Conservation (phyloP, 1,284 basidiomycete species). For the Pseudozyma sp. region DNA sequence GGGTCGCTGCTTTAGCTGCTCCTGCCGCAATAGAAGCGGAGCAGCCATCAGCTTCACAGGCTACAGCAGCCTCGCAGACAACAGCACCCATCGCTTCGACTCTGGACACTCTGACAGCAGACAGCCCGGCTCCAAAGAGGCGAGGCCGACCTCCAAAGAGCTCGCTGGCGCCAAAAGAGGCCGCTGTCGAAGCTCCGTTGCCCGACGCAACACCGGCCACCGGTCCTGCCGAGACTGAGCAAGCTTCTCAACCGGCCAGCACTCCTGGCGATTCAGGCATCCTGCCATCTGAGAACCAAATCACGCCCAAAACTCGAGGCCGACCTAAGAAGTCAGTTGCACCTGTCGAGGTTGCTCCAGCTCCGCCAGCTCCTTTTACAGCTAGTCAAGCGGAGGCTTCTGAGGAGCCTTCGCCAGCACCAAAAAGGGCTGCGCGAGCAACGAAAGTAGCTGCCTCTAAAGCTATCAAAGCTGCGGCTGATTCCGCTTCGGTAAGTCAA, state of each 20-base stretch:
- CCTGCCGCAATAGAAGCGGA: too few species aligned
- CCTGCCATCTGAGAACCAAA: too few species aligned
- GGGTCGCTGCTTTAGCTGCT: background rate
- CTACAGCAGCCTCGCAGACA: too few species aligned
- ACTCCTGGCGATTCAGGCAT: too few species aligned
- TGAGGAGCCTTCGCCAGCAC: conserved; percentile 1
- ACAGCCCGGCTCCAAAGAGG: background rate
- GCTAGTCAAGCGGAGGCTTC: background rate
- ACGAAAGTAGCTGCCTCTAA: conserved; percentile 3
- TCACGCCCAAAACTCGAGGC: too few species aligned
- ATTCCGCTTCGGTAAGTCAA: background rate
- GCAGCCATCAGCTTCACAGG: too few species aligned
- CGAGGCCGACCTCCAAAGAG: background rate
- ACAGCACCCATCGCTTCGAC: background rate
- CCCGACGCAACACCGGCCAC: too few species aligned
- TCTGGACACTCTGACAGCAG: background rate
- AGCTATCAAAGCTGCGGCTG: background rate
- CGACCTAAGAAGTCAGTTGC: too few species aligned
- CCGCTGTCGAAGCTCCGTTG: too few species aligned
- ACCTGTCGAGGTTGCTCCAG: background rate
- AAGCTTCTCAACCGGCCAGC: too few species aligned
- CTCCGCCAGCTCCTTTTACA: background rate
- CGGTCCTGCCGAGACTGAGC: too few species aligned
- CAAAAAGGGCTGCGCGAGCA: conserved; percentile 5
- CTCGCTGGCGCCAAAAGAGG: background rate